These are phyloP conservation scores for Boletus edulis DNA, from an alignment of 768 basidiomycete species.

Conservation along the genomic window DNA sequence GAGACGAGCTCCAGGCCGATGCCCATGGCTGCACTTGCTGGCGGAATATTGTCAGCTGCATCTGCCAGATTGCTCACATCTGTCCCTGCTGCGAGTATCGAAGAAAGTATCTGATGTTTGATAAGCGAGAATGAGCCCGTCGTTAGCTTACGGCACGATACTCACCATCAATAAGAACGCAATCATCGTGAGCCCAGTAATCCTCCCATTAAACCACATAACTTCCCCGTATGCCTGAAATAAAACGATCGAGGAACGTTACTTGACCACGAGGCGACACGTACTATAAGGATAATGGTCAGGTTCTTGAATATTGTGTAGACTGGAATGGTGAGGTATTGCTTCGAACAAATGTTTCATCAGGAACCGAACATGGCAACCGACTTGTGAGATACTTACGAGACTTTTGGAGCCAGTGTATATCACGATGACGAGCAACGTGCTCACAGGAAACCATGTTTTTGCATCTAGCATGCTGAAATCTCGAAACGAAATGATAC, in stretches of 20 bases:
- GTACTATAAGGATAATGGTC: slow-evolving; percentile 96
- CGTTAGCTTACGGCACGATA: neutral
- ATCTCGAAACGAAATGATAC: slow-evolving; percentile 80
- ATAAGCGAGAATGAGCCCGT: neutral
- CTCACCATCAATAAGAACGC: slow-evolving; percentile 91
- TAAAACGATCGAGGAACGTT: neutral
- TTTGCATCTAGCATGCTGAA: slow-evolving; percentile 85
- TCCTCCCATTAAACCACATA: slow-evolving; percentile 90
- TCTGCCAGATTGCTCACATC: slow-evolving; percentile 55
- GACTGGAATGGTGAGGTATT: slow-evolving; percentile 95
- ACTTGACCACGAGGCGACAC: slow-evolving; percentile 25
- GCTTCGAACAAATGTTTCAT: slow-evolving; percentile 45
- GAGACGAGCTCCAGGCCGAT: slow-evolving; percentile 37
- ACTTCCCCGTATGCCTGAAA: slow-evolving; percentile 93
- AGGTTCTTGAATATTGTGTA: slow-evolving; percentile 99
- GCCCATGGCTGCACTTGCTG: slow-evolving; percentile 27
- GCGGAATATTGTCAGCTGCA: slow-evolving; percentile 24
- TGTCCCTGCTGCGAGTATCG: slow-evolving; percentile 94
- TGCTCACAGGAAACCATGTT: slow-evolving; percentile 93
- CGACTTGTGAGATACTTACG: slow-evolving; percentile 48
- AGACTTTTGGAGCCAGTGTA: slow-evolving; percentile 98
- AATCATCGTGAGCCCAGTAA: slow-evolving; percentile 83
- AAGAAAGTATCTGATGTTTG: slow-evolving; percentile 73
- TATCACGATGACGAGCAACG: slow-evolving; percentile 88
- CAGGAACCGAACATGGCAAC: neutral